A percentile compares a stretch with the other conserved stretches of the same genome.
These are phyloP conservation scores for Naganishia friedmannii DNA, from an alignment of 768 basidiomycete genomes.

Conservation along the genomic window DNA sequence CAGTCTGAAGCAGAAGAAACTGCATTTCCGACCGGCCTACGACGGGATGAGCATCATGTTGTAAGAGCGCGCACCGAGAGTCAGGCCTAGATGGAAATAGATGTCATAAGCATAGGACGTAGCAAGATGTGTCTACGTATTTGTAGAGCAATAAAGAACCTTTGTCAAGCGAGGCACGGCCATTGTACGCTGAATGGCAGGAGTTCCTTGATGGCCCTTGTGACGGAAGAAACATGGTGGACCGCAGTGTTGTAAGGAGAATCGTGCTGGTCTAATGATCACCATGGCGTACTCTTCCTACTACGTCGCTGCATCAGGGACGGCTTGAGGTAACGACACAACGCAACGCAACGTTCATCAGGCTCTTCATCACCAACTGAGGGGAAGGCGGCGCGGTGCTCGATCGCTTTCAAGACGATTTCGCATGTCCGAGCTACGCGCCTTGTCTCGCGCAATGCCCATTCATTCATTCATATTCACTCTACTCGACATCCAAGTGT, in stretches of 20 bases:
- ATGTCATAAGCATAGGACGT: not conserved
- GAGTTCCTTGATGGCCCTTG: too few species aligned
- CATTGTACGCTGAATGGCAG: too few species aligned
- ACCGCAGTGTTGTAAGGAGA: too few species aligned
- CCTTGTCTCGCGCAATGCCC: not conserved
- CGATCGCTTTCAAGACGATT: not conserved
- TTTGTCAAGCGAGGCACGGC: too few species aligned
- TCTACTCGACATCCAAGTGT: not conserved
- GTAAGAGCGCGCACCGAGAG: not conserved
- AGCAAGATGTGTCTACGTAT: not conserved
- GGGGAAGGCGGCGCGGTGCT: not conserved
- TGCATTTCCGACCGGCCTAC: conserved; percentile 4
- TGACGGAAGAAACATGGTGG: too few species aligned
- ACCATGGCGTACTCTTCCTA: too few species aligned
- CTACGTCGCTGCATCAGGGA: too few species aligned
- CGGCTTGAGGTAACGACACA: too few species aligned
- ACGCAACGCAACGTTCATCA: not conserved
- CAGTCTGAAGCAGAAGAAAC: conserved; percentile 4
- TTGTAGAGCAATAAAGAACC: too few species aligned
- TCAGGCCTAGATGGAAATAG: not conserved
- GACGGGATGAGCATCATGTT: conserved; percentile 4
- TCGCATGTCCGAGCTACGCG: not conserved
- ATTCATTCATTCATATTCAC: conserved; percentile 1
- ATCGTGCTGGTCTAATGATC: too few species aligned
- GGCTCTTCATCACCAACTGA: too few species aligned